Evolutionary conservation across 345 rosid species (phyloP), one percentile per base, ranked within the genome.

Genomic region (Stellera chamaejasme): DNA sequence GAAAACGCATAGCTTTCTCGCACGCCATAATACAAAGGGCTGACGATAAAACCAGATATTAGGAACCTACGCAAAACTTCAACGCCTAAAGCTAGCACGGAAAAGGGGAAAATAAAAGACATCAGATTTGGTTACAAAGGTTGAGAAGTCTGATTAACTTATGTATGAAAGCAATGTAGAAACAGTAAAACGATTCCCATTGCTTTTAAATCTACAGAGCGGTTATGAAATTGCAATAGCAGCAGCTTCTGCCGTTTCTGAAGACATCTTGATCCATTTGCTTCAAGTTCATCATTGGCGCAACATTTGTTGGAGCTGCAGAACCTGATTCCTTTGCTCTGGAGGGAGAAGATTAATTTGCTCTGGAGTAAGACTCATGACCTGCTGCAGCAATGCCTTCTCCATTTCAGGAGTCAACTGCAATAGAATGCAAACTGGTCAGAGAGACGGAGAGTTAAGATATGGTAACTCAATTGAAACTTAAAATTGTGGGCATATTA

Each of bases 321-420:
- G 83, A 72, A 93, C 96, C 76, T 89, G 99, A 61, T 73, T 82
- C 66, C 99, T 81, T 62, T 87, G 97, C 47, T 89, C 99, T 10
- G 82, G 82, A 50, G 99, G 96, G 63, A 93, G 71, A 47, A 78
- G 77, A 79, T 79, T 84, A 46, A 93, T 89, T 78, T 89, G 94
- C 42, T 93, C 99, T 10, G 79, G 97, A 25, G 99, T 87, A 45
- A 93, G 83, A 79, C 97, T 93, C 96, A 89, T 93, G 63, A 93
- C 97, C 78, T 89, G 94, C 56, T 89, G 96, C 66, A 89, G 94
- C 55, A 93, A 77, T n/a, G 92, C 90, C 80, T 87, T 82, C 86
- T 89, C 97, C 97, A 81, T 93, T 64, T 89, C 97, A 26, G 97
- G 80, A 26, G 88, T 79, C 80, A 93, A 71, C 99, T 93, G 66